Base-by-base conservation (phyloP, 345 rosid genomes). In the Passiflora organensis region DNA sequence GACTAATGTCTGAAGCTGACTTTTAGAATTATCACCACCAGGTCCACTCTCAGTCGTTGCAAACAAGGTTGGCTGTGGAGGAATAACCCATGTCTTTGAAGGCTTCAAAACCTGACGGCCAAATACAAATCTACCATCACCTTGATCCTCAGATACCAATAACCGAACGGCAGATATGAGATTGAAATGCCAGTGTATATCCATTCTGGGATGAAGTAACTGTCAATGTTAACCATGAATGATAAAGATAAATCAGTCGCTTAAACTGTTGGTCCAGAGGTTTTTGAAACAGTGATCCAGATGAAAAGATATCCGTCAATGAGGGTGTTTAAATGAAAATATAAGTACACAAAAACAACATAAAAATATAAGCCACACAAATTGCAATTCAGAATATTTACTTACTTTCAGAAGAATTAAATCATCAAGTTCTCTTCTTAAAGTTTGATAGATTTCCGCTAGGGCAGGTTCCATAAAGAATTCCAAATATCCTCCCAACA, bases 401-500 rank as follows among this genome's bases (percentile, higher is more conserved):
- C 88, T 75, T 71, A 87, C 96, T 77, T 88, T 91, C 13, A 57
- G 69, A 61, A 79, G 85, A 69, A 91, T 78, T 51, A 91, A 74
- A 57, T 81, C 93, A 70, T 84, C 95, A 45, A 91, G 80, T 76
- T 87, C 95, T 68, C 77, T 80, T 77, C 83, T 85, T 59, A 88
- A 55, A 72, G 58, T 70, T 59, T 59, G 80, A 58, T 76, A 87
- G 60, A 78, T 70, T 66, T 84, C 88, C 32, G 87, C 89, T 49
- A 78, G 58, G 44, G 70, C 71, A 56, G 93, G 86, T 48, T 76
- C 66, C 90, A 82, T 80, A 77, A 82, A 91, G 68, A 91, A 85
- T 62, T 91, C 98, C 70, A 91, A 56, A 65, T 75, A 91, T 24
- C 96, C 98, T 60, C 88, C 96, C 74, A 87, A 59, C 96, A 91